Base-by-base conservation (phyloP, 306 rosid species). In the Vigna mungo region DNA sequence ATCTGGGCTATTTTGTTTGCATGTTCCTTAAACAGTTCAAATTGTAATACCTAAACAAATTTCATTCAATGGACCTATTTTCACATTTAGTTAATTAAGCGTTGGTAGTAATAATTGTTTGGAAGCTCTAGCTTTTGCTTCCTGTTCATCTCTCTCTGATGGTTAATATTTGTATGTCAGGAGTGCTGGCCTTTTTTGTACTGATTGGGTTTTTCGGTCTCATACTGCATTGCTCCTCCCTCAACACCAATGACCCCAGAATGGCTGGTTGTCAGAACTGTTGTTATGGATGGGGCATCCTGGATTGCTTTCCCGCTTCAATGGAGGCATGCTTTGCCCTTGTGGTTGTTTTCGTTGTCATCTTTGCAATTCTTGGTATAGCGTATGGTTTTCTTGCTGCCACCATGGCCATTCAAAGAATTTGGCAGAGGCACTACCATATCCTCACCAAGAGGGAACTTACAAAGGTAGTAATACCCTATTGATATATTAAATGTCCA, bases 301-400 rank as follows among this genome's bases (percentile, higher is more conserved):
- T 96, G 88, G 99, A 96, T 85, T 96, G 99, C 87, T 96, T 96
- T 79, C 99, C 99, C 7, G 99, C 97, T n/a, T 96, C 99, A 34
- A 91, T 96, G 99, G 99, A 96, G 83, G 99, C 98, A 3, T 96
- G 99, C 86, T 96, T 96, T 81, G 97, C 97, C 48, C 84, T 96
- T 25, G 94, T 96, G 68, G 78, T 96, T 52, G 98, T 96, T 78
- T 96, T 96, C 9, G 97, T 96, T 14, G 91, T 96, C 68, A 91
- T 96, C 85, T 96, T 96, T 85, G 99, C 96, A 23, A 96, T 96
- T 83, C 97, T 96, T 76, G 99, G 99, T 62, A 91, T 96, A 77
- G 98, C 99, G 51, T 96, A 96, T 63, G 95, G 99, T 58, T 96
- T 96, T 82, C 99, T 96, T 55, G 98, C 98, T 16, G 86, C 97